Evolutionary conservation across 139 green algal species (phyloP).

Genomic region (Coelastrella sp.): DNA sequence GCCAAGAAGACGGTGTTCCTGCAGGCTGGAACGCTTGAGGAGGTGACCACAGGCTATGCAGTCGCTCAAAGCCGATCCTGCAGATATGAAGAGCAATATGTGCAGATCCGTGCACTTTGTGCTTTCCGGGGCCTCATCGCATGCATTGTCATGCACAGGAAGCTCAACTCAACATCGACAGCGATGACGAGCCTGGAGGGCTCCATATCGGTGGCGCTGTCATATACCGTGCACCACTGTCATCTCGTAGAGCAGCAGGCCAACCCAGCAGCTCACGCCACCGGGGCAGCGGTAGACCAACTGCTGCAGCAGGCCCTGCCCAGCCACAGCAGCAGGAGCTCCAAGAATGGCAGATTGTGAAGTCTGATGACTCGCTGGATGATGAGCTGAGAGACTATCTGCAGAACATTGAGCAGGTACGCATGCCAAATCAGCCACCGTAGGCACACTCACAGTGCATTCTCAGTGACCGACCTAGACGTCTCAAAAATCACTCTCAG

Average conservation of each 20-base stretch:
- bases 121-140: too few species aligned
- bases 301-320: neutral
- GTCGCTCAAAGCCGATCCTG: neutral
- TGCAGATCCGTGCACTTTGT: neutral
- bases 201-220: constrained; percentile 16
- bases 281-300: neutral
- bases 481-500: too few species aligned
- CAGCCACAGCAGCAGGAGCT: constrained; percentile 6
- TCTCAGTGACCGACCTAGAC: too few species aligned
- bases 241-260: neutral
- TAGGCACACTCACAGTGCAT: too few species aligned
- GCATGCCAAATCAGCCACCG: neutral
- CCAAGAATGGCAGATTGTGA: neutral
- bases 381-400: constrained; percentile 40
- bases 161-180: neutral
- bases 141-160: neutral
- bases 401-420: constrained; percentile 27
- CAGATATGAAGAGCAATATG: neutral
- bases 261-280: neutral
- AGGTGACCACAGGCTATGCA: neutral
- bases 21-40: neutral
- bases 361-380: constrained; percentile 24
- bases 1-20: neutral
- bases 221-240: neutral
- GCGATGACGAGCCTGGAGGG: constrained; percentile 11